Percentiles rank a stretch among this genome's conserved stretches.
These are phyloP conservation scores for Choricystis sp. DNA, from an alignment of 139 green algal species.

Conservation along the genomic window DNA sequence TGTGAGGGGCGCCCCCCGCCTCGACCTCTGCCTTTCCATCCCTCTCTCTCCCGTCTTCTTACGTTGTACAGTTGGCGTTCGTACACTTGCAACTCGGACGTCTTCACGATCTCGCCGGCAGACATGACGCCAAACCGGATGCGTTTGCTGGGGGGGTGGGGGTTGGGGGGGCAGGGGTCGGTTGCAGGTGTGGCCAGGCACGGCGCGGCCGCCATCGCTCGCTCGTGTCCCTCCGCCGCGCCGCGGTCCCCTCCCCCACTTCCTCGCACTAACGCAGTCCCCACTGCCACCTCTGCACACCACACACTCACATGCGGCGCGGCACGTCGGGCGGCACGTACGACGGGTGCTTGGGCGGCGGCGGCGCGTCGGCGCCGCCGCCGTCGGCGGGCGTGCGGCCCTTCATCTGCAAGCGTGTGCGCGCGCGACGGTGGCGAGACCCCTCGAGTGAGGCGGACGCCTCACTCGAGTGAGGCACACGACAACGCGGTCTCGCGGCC, in stretches of 20 bases:
- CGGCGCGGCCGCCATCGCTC: background rate
- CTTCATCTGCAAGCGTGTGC: too few relatives aligned
- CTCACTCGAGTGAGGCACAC: too few relatives aligned
- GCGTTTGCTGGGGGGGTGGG: slow-evolving; percentile 40
- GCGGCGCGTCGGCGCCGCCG: too few relatives aligned
- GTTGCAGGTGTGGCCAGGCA: background rate
- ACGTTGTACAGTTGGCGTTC: slow-evolving; percentile 77
- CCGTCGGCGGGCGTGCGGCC: too few relatives aligned
- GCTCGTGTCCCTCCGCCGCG: background rate
- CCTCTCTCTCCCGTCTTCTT: background rate
- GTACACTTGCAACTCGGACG: slow-evolving; percentile 68
- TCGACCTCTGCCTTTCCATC: background rate
- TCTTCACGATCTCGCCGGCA: slow-evolving; percentile 64
- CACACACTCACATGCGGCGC: slow-evolving; percentile 3
- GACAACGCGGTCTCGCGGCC: too few relatives aligned
- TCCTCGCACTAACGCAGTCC: background rate
- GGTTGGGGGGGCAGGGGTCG: background rate
- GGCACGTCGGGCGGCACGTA: background rate
- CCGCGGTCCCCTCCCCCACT: background rate
- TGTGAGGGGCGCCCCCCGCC: background rate
- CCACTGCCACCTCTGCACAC: background rate
- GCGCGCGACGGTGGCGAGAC: too few relatives aligned
- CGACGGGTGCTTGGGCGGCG: background rate
- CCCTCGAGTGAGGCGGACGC: too few relatives aligned
- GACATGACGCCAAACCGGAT: slow-evolving; percentile 77